Base-by-base conservation (phyloP, 2,329 filamentous ascomycete genomes). In the Nigrospora sphaerica region DNA sequence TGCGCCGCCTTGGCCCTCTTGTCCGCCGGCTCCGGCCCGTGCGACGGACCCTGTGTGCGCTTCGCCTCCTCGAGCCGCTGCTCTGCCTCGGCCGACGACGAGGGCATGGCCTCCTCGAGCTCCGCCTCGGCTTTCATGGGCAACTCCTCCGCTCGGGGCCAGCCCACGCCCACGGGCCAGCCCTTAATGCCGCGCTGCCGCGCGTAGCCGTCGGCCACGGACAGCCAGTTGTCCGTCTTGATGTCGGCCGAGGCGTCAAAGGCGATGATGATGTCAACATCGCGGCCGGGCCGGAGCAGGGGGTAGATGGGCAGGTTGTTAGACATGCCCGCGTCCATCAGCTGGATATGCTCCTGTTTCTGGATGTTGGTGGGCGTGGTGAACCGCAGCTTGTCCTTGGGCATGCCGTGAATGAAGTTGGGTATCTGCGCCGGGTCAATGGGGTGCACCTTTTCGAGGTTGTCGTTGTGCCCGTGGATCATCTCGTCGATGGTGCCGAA, bases 291-390 rank as follows among this genome's bases (percentile, higher is more conserved):
- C 12, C 93, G 83, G 16, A 98, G 81, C 4, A 97, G 77, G 0
- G 93, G 93, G 62, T 98, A 98, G 37, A 97, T 91, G 2, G 93
- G 93, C 10, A 98, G 74, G 60, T 98, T 98, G 63, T 98, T 97
- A 53, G 88, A 95, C 93, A 98, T 98, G 43, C 93, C 93, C 2
- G 93, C 91, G 64, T 98, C 93, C 91, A 96, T 97, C 14, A 92
- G 75, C 53, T 88, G 84, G 16, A 92, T 74, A 62, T 95, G 85
- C 39, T 83, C 74, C 13, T 75, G 76, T 16, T 80, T 72, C 57
- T 87, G 83, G 35, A 95, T 80, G 48, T 81, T 89, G 32, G 84
- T 79, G 0, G 93, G 90, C n/a, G 85, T 86, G 0, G 88, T 87
- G 1, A 78, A 67, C 1, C 89, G 86, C 7, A 98, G 73, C 50